Conservation (phyloP, 2,329 filamentous ascomycete species). For the Aspergillus sp. region DNA sequence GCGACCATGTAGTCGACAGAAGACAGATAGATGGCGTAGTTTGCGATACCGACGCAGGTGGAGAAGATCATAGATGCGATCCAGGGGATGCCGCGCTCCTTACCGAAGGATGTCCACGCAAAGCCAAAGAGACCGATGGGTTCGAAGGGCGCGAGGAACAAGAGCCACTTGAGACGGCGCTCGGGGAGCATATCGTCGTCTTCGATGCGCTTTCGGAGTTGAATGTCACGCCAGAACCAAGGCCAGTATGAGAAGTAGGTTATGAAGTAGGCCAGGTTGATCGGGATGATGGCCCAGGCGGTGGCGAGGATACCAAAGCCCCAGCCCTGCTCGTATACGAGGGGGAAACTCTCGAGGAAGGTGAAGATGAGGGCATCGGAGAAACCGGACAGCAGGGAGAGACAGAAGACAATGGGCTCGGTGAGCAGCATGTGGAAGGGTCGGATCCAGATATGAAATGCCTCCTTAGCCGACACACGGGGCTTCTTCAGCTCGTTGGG, state of each 20-base stretch:
- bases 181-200: slow-evolving; percentile 60
- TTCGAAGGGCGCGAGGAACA: slow-evolving; percentile 61
- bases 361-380: slow-evolving; percentile 75
- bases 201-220: slow-evolving; percentile 40
- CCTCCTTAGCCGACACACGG: slow-evolving; percentile 48
- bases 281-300: slow-evolving; percentile 27
- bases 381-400: slow-evolving; percentile 72
- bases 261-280: slow-evolving; percentile 56
- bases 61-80: slow-evolving; percentile 66
- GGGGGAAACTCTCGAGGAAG: slow-evolving; percentile 69
- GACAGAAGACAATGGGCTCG: slow-evolving; percentile 71
- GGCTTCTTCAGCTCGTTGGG: slow-evolving; percentile 53
- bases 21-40: slow-evolving; percentile 73
- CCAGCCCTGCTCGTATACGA: slow-evolving; percentile 48
- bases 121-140: slow-evolving; percentile 70
- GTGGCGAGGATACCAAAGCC: slow-evolving; percentile 18
- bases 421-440: slow-evolving; percentile 73
- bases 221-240: slow-evolving; percentile 45
- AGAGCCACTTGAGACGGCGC: slow-evolving; percentile 63
- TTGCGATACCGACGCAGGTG: slow-evolving; percentile 68
- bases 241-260: slow-evolving; percentile 55
- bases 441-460: slow-evolving; percentile 54
- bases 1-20: slow-evolving; percentile 78
- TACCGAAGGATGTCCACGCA: slow-evolving; percentile 66
- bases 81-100: slow-evolving; percentile 62